Base-by-base conservation (phyloP, 2,329 filamentous ascomycete genomes). In the Xylariales sp. region DNA sequence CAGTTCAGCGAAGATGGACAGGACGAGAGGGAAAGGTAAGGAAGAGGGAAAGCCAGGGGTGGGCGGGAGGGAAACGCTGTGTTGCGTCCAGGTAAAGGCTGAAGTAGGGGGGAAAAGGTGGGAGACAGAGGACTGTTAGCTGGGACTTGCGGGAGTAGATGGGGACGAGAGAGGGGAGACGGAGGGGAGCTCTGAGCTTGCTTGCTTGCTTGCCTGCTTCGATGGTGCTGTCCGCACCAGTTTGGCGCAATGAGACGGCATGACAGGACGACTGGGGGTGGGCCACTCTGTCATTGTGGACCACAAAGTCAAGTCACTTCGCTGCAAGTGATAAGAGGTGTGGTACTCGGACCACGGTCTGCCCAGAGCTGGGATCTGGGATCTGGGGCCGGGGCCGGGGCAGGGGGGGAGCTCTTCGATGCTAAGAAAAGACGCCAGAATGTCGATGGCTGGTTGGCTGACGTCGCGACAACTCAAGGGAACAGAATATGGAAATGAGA, bases 11-110 rank as follows among this genome's bases (percentile, higher is more conserved):
- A 36, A 29, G 31, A 32, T 15, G 41, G 37, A 44, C 44, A 50
- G 48, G 52, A 50, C 47, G 48, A 44, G 48, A 45, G 15, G 27
- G 42, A 45, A 38, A 16, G 25, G 32, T 15, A 22, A 28, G 18
- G 24, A 2, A 32, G 22, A 42, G 31, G 43, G 36, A 36, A 34
- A 50, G 44, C 48, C 44, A 45, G 40, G 43, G 38, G 37, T 43
- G 48, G 43, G 43, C 41, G 46, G 42, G 41, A 49, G 50, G 48
- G 46, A 51, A 42, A 53, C 41, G 50, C 46, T 53, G 51, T 51
- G 54, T 50, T 50, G 52, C 49, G 51, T 48, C 49, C 48, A 51
- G 43, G 50, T 27, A 48, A 54, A 54, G 52, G 52, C 48, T 51
- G 46, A 32, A 47, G 47, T 35, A 44, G 49, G 35, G 20, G 22